Conservation (phyloP, 371 early-diverging fungal species). For the Mucor plumbeus region DNA sequence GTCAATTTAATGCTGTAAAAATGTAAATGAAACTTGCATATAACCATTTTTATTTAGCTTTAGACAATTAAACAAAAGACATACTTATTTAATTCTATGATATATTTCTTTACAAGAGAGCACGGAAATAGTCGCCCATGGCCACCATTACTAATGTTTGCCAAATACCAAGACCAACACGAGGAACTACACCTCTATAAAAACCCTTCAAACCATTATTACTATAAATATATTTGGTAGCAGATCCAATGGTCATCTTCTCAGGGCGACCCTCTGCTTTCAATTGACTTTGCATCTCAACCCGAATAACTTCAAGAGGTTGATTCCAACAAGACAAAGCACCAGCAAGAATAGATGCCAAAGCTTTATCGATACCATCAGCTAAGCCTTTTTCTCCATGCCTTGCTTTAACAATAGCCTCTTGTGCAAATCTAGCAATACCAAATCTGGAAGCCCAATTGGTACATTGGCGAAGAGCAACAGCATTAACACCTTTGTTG, state of each 20-base stretch:
- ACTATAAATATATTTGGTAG: constrained; percentile 91
- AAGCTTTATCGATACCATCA: constrained; percentile 62
- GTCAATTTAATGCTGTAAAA: too few relatives aligned
- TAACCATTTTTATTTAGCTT: too few relatives aligned
- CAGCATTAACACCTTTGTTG: constrained; percentile 93
- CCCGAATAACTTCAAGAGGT: constrained; percentile 95
- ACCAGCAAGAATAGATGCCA: constrained; percentile 87
- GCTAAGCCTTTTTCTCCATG: constrained; percentile 44
- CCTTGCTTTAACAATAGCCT: constrained; percentile 62
- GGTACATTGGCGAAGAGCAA: constrained; percentile 93
- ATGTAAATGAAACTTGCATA: too few relatives aligned
- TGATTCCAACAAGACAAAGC: constrained; percentile 95
- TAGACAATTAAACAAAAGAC: too few relatives aligned
- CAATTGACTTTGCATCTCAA: constrained; percentile 95
- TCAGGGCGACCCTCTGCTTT: constrained; percentile 84
- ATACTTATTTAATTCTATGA: too few relatives aligned
- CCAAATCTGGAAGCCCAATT: constrained; percentile 98
- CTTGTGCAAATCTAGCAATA: constrained; percentile 83
- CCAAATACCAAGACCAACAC: constrained; percentile 92
- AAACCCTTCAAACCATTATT: constrained; percentile 90
- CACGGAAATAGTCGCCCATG: constrained; percentile 31
- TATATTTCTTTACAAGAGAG: constrained; percentile 4
- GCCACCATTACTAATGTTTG: constrained; percentile 18
- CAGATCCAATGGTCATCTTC: constrained; percentile 82
- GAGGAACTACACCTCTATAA: constrained; percentile 91